Evolutionary conservation across 2,329 filamentous ascomycete genomes (phyloP), one percentile per base, ranked within the genome.

Genomic region (Microsporum ferrugineum): DNA sequence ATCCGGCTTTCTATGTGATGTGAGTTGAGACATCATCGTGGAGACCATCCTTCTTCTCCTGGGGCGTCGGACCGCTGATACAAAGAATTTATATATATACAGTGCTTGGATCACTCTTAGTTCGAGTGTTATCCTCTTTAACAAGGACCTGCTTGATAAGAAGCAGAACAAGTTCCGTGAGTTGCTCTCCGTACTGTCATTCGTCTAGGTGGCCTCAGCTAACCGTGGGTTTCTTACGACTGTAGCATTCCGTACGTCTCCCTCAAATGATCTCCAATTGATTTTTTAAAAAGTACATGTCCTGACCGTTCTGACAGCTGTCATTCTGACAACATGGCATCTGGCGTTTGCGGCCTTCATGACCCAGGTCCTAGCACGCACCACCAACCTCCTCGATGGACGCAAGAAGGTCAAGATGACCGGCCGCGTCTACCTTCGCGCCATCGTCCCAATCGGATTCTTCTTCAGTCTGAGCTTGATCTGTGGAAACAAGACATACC

Each of bases 381-480:
- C 89, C 72, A 97, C 92, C 47, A 87, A 81, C 43, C 80, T 95
- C 60, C 88, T 99, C 65, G 94, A 99, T 78, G 91, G 91, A 68
- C 87, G 94, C 70, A 96, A 96, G 79, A 89, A 87, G 49, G 91
- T 97, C 63, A 95, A 95, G 79, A 97, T 99, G 92, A 97, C 89
- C 33, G 89, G 90, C 68, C 87, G 87, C 66, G 86, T 97, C 70
- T 97, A 97, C 76, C 79, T 97, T 63, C 87, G 91, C 68, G 91
- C 91, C 51, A 96, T 97, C 68, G 87, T 96, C 41, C 92, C 92
- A 61, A 96, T 97, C 70, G 92, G 92, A 67, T 77, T 96, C 72
- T 95, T 96, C 79, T 97, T 96, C 85, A 94, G 88, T 73, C 80
- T 96, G 79, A 94, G 88, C 76, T 82, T 97, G 79, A 96, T 97